Conservation (phyloP, 768 basidiomycete species). For the Trametes coccinea region DNA sequence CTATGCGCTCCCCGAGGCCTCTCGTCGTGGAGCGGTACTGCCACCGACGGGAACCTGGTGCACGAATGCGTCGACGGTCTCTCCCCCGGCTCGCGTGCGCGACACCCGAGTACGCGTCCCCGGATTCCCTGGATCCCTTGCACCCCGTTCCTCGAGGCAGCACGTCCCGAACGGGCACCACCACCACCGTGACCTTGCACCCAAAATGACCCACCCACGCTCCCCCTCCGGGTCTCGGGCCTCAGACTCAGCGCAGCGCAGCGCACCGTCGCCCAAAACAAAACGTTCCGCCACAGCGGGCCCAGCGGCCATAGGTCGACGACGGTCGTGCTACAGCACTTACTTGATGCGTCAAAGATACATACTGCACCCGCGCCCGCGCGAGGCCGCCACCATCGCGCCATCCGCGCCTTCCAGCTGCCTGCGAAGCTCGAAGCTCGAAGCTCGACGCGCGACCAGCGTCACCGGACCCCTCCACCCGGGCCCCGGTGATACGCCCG, state of each 20-base stretch:
- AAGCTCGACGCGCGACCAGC: not conserved
- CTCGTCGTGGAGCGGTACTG: not conserved
- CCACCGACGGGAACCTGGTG: not conserved
- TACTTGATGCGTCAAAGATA: too few relatives aligned
- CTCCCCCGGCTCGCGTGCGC: not conserved
- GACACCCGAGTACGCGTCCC: too few relatives aligned
- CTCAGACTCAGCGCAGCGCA: not conserved
- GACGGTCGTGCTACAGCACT: too few relatives aligned
- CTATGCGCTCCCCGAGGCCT: not conserved
- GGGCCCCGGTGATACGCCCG: too few relatives aligned
- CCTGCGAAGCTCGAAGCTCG: not conserved
- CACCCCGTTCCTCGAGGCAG: too few relatives aligned
- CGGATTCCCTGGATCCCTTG: too few relatives aligned
- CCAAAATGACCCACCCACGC: not conserved
- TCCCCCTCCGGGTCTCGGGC: not conserved
- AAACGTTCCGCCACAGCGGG: not conserved
- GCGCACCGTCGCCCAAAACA: too few relatives aligned
- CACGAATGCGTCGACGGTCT: not conserved
- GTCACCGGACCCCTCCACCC: not conserved
- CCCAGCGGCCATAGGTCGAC: too few relatives aligned
- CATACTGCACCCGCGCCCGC: conserved; percentile 1
- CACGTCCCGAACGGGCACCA: too few relatives aligned
- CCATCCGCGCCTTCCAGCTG: not conserved
- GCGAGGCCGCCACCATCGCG: not conserved
- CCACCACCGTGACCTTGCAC: too few relatives aligned